Base-by-base conservation (phyloP, 352 stramenopile genomes). In the Blastocystis hominis region DNA sequence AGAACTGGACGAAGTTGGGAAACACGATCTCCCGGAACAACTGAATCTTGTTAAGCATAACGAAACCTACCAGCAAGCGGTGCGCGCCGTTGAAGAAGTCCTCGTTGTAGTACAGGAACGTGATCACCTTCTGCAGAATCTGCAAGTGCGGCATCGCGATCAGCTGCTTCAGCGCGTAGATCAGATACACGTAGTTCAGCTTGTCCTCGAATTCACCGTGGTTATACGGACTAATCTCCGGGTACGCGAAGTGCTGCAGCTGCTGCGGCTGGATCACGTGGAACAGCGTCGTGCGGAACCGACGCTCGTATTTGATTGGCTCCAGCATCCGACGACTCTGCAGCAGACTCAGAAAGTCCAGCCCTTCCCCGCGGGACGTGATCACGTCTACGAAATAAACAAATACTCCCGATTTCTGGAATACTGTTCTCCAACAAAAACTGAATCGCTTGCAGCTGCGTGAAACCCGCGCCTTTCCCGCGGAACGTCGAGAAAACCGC, bases 61-160 rank as follows among this genome's bases (percentile, higher is more conserved):
- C 2, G 0, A 68, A 15, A 69, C 10, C n/a, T 69, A 84, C 72
- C 34, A 50, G 30, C 5, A 66, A 24, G 4, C 72, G 72, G 46
- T 84, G 72, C 40, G 66, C 38, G 13, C 72, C 72, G 47, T 84
- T 84, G 55, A 84, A 84, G 55, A 84, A 84, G 44, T 84, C 72
- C 72, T 84, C 53, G 55, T 84, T 84, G 13, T 53, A 46, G 56
- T 84, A 84, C 6, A 84, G 24, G 55, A 84, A 84, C 0, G 72
- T 84, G 36, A 84, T 64, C 3, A 84, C 47, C 36, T 84, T 84
- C 72, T 84, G 44, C 3, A 84, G 55, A 53, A 84, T 84, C 50
- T 84, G 72, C 54, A 84, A 15, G 42, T 84, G 72, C 34, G 72
- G 72, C 72, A 84, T 84, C 9, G 36, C 34, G 36, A 84, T 64